Evolutionary conservation across 2,329 filamentous ascomycete genomes (phyloP).

Genomic region (Arthrobotrys conoides): DNA sequence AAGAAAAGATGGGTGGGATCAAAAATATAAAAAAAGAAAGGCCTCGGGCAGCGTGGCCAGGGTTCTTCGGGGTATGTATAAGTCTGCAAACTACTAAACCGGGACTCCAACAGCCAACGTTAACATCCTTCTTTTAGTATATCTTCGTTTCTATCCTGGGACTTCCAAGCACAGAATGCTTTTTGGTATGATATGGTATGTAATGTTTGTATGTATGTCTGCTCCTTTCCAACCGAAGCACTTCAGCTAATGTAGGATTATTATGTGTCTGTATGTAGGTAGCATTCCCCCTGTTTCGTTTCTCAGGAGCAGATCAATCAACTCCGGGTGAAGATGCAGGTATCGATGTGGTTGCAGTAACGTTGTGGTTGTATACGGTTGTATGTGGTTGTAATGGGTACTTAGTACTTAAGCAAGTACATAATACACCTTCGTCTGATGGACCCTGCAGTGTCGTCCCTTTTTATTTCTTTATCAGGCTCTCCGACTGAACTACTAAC

Average conservation of each 20-base stretch:
- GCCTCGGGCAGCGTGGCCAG: background rate
- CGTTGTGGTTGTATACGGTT: background rate
- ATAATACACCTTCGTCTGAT: slow-evolving; percentile 6
- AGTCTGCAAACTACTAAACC: slow-evolving; percentile 28
- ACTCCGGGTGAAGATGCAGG: background rate
- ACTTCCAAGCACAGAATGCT: background rate
- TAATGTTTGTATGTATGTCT: background rate
- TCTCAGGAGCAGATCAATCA: slow-evolving; percentile 26
- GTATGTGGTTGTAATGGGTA: slow-evolving; percentile 6
- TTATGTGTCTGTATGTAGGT: slow-evolving; percentile 15
- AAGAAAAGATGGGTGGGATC: too few species aligned
- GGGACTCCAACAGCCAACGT: slow-evolving; percentile 43
- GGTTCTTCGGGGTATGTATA: background rate
- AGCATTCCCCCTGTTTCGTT: slow-evolving; percentile 25
- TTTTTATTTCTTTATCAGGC: slow-evolving; percentile 11
- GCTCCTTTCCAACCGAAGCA: slow-evolving; percentile 13
- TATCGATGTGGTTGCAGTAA: slow-evolving; percentile 9
- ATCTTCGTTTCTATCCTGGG: slow-evolving; percentile 17
- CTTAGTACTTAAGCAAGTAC: background rate
- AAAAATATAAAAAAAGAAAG: background rate
- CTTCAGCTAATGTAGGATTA: background rate
- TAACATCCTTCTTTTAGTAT: slow-evolving; percentile 23
- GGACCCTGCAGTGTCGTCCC: slow-evolving; percentile 15
- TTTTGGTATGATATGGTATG: too few species aligned
- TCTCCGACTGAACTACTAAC: background rate